phyloP scores from a whole-genome alignment of 352 stramenopile genomes.

The Globisporangium paroecandrum region DNA sequence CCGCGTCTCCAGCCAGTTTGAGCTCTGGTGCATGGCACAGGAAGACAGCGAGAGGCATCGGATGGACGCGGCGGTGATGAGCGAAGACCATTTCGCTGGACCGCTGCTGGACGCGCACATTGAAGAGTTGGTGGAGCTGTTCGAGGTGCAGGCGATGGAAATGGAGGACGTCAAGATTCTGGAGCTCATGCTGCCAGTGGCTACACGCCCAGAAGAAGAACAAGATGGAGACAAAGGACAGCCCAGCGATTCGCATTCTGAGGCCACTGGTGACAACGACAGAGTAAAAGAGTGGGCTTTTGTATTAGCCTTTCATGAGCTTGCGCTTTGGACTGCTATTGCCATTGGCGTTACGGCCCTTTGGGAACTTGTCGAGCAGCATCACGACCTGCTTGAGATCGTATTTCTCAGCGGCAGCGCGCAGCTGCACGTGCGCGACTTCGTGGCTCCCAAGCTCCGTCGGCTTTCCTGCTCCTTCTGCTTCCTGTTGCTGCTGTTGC shows the following conservation, averaged over 20 bases:
- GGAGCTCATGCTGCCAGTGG: not conserved
- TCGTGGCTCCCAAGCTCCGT: slow-evolving; percentile 41
- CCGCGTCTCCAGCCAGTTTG: slow-evolving; percentile 40
- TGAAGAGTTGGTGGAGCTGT: slow-evolving; percentile 48
- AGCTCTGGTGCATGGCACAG: slow-evolving; percentile 70
- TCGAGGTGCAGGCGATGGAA: slow-evolving; percentile 47
- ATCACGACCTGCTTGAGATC: slow-evolving; percentile 64
- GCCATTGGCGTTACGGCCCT: slow-evolving; percentile 29
- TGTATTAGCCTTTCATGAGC: not conserved
- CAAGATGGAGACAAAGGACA: not conserved
- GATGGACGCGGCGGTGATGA: slow-evolving; percentile 11
- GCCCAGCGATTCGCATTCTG: no score
- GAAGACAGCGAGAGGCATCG: slow-evolving; percentile 47
- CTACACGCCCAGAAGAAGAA: not conserved
- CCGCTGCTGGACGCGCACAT: slow-evolving; percentile 44
- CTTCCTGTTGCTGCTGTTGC: slow-evolving; percentile 9
- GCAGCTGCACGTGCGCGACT: slow-evolving; percentile 55
- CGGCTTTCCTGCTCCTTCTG: slow-evolving; percentile 7
- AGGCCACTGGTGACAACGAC: not conserved
- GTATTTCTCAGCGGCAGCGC: slow-evolving; percentile 72
- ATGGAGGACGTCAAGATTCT: slow-evolving; percentile 41
- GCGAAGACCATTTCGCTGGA: slow-evolving; percentile 40
- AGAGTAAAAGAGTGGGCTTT: not conserved
- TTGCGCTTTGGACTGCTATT: slow-evolving; percentile 23
- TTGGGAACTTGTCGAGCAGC: slow-evolving; percentile 70